Evolutionary conservation across 2,329 filamentous ascomycete species (phyloP).

Genomic region (Calonectria crousiana): DNA sequence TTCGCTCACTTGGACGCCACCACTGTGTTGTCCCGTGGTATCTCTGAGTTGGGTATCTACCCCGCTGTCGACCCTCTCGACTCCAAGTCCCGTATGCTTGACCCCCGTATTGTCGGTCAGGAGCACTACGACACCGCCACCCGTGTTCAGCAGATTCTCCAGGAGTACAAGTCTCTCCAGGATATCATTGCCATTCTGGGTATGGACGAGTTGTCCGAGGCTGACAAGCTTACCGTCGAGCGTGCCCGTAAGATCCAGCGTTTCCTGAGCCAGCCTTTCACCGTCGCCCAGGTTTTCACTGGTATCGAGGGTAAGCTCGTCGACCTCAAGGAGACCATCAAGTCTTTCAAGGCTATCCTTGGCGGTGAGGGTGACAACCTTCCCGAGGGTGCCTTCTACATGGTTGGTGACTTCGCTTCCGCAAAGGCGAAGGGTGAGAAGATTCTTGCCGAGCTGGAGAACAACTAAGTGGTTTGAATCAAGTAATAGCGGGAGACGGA

Average conservation of each 20-base stretch:
- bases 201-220: constrained; percentile 99
- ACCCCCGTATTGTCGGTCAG: constrained; percentile 97
- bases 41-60: constrained; percentile 99
- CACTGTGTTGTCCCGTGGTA: constrained; percentile 99
- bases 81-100: constrained; percentile 99
- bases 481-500: constrained; percentile 52
- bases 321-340: constrained; percentile 98
- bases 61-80: constrained; percentile 99
- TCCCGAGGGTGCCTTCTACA: constrained; percentile 95
- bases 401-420: constrained; percentile 96
- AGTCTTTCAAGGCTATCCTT: constrained; percentile 97
- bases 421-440: constrained; percentile 98
- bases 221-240: constrained; percentile 99
- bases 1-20: constrained; percentile 99
- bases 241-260: constrained; percentile 99
- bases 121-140: constrained; percentile 97
- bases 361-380: constrained; percentile 95
- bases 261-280: constrained; percentile 99
- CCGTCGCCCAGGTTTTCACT: constrained; percentile 86
- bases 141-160: constrained; percentile 98
- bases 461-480: constrained; percentile 60
- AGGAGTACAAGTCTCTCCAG: constrained; percentile 99
- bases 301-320: constrained; percentile 96
- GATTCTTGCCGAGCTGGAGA: constrained; percentile 96
- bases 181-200: constrained; percentile 99